Conservation (phyloP, 1,139 yeast species). For the Hyphopichia khmerensis region DNA sequence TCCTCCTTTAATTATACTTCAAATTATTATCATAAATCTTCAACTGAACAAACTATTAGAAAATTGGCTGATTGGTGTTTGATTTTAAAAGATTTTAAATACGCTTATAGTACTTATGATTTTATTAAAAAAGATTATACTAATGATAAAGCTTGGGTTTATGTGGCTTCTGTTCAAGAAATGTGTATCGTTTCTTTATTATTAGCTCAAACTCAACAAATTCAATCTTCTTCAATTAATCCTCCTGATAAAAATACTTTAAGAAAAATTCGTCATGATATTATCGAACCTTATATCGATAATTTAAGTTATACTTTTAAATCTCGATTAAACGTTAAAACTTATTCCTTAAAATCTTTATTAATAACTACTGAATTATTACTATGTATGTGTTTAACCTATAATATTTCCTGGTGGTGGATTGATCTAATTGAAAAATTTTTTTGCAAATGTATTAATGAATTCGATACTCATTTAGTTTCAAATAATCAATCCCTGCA, state of each 20-base stretch:
- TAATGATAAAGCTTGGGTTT: constrained; percentile 78
- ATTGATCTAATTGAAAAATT: constrained; percentile 47
- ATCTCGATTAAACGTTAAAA: constrained; percentile 63
- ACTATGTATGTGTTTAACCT: constrained; percentile 44
- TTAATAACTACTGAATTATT: constrained; percentile 50
- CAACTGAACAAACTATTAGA: constrained; percentile 75
- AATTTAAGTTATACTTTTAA: constrained; percentile 51
- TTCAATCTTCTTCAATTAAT: constrained; percentile 4
- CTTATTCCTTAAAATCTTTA: constrained; percentile 54
- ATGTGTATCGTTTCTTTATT: constrained; percentile 77
- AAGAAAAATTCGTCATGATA: constrained; percentile 58
- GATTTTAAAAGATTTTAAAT: constrained; percentile 83
- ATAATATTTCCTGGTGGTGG: constrained; percentile 49
- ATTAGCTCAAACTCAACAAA: constrained; percentile 57
- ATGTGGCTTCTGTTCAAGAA: constrained; percentile 84
- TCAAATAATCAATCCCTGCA: constrained; percentile 32
- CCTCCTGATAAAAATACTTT: constrained; percentile 52
- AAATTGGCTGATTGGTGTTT: constrained; percentile 91
- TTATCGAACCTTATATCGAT: constrained; percentile 66
- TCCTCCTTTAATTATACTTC: constrained; percentile 41
- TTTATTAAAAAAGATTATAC: constrained; percentile 75
- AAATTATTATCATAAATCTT: constrained; percentile 55
- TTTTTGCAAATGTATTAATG: constrained; percentile 40
- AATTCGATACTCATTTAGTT: constrained; percentile 37
- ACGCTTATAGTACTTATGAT: constrained; percentile 84